These are phyloP conservation scores for Suillus fuscotomentosus DNA, from an alignment of 768 basidiomycete genomes.

Conservation along the genomic window DNA sequence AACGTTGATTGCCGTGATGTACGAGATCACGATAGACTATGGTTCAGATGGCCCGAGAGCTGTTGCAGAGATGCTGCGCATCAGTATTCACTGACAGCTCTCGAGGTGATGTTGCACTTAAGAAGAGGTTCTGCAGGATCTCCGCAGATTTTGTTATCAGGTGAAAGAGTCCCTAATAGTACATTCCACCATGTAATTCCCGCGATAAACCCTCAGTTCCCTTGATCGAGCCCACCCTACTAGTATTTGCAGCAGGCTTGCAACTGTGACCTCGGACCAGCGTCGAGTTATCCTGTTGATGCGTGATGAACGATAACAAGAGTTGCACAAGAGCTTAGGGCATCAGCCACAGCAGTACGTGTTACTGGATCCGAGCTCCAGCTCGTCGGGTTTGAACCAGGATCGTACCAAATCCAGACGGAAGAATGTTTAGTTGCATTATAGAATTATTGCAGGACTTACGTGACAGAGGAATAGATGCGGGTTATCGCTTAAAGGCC, in stretches of 20 bases:
- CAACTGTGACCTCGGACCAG: too few relatives aligned
- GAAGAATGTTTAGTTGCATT: background rate
- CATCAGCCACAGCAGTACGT: background rate
- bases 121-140: background rate
- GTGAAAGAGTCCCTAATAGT: background rate
- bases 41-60: background rate
- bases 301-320: background rate
- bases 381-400: background rate
- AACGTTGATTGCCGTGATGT: background rate
- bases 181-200: background rate
- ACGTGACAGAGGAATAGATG: too few relatives aligned
- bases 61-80: too few relatives aligned
- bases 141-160: too few relatives aligned
- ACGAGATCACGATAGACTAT: background rate
- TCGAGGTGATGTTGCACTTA: too few relatives aligned
- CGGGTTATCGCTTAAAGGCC: too few relatives aligned
- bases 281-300: too few relatives aligned
- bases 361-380: background rate
- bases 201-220: too few relatives aligned
- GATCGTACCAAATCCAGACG: background rate
- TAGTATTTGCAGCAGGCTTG: too few relatives aligned
- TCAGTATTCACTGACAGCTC: background rate
- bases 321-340: background rate
- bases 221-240: too few relatives aligned
- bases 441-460: background rate